Base-by-base conservation (phyloP, 345 rosid species). In the Citrus mangshanensis region DNA sequence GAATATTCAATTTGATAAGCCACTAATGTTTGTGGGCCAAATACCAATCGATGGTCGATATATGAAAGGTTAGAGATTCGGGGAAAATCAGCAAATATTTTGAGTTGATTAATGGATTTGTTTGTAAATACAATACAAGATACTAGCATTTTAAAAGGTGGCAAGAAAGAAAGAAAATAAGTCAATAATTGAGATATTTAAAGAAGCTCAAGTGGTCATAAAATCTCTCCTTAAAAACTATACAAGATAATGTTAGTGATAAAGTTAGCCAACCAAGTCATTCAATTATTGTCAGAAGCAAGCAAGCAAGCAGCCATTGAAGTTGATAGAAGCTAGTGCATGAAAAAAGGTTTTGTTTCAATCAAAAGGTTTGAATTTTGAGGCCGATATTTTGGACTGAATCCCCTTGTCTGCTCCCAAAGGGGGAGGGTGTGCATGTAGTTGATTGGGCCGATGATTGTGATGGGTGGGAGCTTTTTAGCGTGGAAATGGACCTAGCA, bases 181-280 rank as follows among this genome's bases (percentile, higher is more conserved):
- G 21, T 70, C 66, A 77, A 77, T 81, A 65, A 73, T 73, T 73
- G 59, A 77, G 76, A 37, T 55, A 25, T 37, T 32, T 25, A 65
- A 62, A 62, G 58, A 69, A 24, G 30, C 46, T 28, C 27, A 78
- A 56, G 73, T 58, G 76, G 64, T 70, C 54, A 51, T 63, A 25
- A 3, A 10, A 19, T 62, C 34, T 32, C 25, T 27, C 61, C 14
- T 75, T 22, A 61, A 75, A 46, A 27, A 51, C 73, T 42, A 63
- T 77, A 34, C 12, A 56, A 77, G 73, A 77, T 81, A 65, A 32
- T 77, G 74, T 66, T 54, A 72, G 62, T 68, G 73, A 74, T 40
- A 25, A 51, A 13, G 82, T 75, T 25, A 27, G 51, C 79, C 79
- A 63, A 54, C 42, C 19, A 68, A 59, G 6, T 62, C 42, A 9